Evolutionary conservation across 768 basidiomycete species (phyloP).

Genomic region (Naganishia antarctica): DNA sequence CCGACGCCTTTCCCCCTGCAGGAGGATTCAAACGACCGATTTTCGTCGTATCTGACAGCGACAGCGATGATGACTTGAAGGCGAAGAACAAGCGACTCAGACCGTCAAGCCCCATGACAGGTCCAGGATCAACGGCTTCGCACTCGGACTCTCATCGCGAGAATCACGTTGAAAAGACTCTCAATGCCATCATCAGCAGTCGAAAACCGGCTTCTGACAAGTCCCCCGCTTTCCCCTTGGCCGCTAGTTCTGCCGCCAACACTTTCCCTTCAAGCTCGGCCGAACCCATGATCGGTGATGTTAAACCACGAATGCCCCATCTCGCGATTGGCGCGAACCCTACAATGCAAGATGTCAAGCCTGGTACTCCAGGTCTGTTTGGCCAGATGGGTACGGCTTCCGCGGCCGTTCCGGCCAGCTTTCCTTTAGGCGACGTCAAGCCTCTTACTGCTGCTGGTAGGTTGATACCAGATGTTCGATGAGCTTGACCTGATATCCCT

Average conservation of each 20-base stretch:
- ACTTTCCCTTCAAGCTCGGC: neutral
- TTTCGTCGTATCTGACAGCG: conserved; percentile 13
- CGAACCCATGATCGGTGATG: neutral
- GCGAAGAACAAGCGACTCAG: conserved; percentile 8
- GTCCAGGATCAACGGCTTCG: neutral
- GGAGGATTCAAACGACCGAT: conserved; percentile 10
- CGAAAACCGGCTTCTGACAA: conserved; percentile 7
- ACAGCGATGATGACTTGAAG: conserved; percentile 6
- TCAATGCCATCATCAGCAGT: neutral
- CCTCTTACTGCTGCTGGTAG: neutral
- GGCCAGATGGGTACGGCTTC: neutral
- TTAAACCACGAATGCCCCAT: neutral
- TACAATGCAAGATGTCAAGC: neutral
- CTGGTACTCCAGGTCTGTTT: neutral
- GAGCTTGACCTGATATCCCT: neutral
- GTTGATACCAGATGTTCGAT: neutral
- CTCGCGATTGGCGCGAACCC: neutral
- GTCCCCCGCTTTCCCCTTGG: neutral
- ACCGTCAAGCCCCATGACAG: neutral
- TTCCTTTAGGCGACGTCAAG: neutral
- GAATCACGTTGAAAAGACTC: neutral
- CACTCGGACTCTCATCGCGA: neutral
- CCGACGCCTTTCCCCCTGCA: neutral
- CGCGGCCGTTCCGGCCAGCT: neutral
- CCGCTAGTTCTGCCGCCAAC: neutral